Conservation (phyloP, 805 yeast species). For the Candida wancherniae region DNA sequence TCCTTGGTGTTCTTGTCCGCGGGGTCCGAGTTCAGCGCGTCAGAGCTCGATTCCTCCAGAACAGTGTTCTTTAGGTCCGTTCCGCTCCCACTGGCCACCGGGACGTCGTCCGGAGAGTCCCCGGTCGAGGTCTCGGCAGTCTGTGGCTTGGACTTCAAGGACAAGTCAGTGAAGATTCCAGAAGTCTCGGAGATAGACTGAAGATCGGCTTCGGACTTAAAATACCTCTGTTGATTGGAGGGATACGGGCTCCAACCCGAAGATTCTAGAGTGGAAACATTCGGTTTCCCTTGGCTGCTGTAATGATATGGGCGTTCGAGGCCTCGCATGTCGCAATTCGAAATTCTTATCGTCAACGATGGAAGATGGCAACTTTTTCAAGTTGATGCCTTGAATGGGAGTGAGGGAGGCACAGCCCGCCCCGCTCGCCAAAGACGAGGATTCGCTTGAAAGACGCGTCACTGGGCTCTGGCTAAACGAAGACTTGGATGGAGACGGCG, state of each 20-base stretch:
- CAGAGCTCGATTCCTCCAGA: too few relatives aligned
- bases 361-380: background rate
- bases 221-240: slow-evolving; percentile 8
- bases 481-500: too few relatives aligned
- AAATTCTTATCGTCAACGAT: background rate
- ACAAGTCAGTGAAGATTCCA: slow-evolving; percentile 12
- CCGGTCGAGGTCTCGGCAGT: slow-evolving; percentile 10
- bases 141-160: slow-evolving; percentile 11
- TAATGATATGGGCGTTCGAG: too few relatives aligned
- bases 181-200: slow-evolving; percentile 13
- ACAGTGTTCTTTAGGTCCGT: too few relatives aligned
- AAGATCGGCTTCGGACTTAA: slow-evolving; percentile 11
- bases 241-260: slow-evolving; percentile 5
- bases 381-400: slow-evolving; percentile 2
- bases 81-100: too few relatives aligned
- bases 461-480: too few relatives aligned
- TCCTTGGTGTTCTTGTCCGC: slow-evolving; percentile 1
- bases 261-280: too few relatives aligned
- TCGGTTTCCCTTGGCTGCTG: too few relatives aligned
- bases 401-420: too few relatives aligned
- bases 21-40: background rate
- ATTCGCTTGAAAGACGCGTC: too few relatives aligned
- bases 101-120: slow-evolving; percentile 8
- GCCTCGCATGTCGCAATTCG: slow-evolving; percentile 10
- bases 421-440: too few relatives aligned